These are phyloP conservation scores for Aurantiochytrium sp. DNA, from an alignment of 108 stramenopile genomes.

Conservation along the genomic window DNA sequence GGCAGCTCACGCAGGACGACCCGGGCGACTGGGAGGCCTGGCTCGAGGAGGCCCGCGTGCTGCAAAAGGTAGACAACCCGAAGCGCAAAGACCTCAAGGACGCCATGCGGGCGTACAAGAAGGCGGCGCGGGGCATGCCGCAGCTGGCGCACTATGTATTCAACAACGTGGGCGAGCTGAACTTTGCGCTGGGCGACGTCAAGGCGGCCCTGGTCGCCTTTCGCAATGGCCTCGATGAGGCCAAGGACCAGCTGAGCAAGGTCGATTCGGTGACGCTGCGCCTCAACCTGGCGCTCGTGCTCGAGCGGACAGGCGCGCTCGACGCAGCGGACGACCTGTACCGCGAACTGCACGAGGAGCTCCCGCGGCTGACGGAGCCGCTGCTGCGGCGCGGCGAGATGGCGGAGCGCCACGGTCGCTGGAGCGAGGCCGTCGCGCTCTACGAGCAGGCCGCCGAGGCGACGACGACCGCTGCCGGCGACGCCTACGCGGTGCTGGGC, in stretches of 20 bases:
- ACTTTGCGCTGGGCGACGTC: not conserved
- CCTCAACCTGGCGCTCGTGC: not conserved
- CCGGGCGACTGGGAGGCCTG: constrained; percentile 21
- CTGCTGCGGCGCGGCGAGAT: not conserved
- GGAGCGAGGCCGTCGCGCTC: not conserved
- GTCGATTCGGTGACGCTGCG: not conserved
- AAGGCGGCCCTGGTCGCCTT: not conserved
- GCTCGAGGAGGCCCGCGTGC: constrained; percentile 1
- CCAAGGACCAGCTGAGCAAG: not conserved
- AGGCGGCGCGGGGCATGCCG: not conserved
- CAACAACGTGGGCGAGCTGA: constrained; percentile 17
- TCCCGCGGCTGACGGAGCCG: not conserved
- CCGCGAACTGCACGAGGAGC: not conserved
- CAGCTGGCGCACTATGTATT: not conserved
- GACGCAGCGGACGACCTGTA: not conserved
- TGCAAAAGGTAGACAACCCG: constrained; percentile 11
- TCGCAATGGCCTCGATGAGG: constrained; percentile 1
- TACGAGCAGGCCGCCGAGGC: not conserved
- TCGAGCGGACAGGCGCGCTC: not conserved
- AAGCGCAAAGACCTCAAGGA: not conserved
- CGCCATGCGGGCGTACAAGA: constrained; percentile 1
- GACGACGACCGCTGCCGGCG: not conserved
- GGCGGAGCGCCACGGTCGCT: not conserved
- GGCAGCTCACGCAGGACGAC: constrained; percentile 9
- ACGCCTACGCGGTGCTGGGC: not conserved